Evolutionary conservation across 2,329 filamentous ascomycete genomes (phyloP), one percentile per base, ranked within the genome.

Genomic region (Neopestalotiopsis clavispora): DNA sequence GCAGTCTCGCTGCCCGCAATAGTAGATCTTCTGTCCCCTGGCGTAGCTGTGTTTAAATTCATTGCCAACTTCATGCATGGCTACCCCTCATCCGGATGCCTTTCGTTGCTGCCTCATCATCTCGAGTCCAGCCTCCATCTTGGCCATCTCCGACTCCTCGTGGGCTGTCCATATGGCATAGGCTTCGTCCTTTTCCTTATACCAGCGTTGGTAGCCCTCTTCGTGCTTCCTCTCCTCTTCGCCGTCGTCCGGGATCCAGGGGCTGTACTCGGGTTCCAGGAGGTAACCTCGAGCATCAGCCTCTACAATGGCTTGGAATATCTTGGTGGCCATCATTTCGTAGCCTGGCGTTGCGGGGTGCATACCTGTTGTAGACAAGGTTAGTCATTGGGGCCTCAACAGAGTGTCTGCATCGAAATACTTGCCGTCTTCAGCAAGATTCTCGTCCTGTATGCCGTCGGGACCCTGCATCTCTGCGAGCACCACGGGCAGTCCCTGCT

Each of bases 251-350:
- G 76, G 75, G 14, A 78, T 74, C 20, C 74, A 75, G 70, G 70
- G 64, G 59, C 80, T 67, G 4, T 72, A 59, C 69, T 77, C 76
- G 3, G 77, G 73, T 2, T 74, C 71, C 67, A 78, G 77, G 40
- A 78, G 69, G 59, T 75, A 78, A 4, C 77, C 77, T 52, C 66
- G 71, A 17, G 77, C 74, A 68, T 78, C 77, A 2, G 77, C 77
- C 68, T 78, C 76, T 13, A 78, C 61, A 13, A 78, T 78, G 32
- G 77, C 77, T 30, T 78, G 69, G 69, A 75, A 78, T 73, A 78
- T 72, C 69, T 77, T 78, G 45, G 76, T 77, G 14, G 73, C 76
- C 77, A 78, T 78, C 76, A 78, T 78, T 63, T 78, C 76, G 67
- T 78, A 78, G 10, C 77, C 77, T 20, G 77, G 67, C 13, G 74